Percentiles rank a stretch among this genome's conserved stretches.
phyloP scores from a whole-genome alignment of 495 filamentous ascomycete species.

The Monascus purpureus region DNA sequence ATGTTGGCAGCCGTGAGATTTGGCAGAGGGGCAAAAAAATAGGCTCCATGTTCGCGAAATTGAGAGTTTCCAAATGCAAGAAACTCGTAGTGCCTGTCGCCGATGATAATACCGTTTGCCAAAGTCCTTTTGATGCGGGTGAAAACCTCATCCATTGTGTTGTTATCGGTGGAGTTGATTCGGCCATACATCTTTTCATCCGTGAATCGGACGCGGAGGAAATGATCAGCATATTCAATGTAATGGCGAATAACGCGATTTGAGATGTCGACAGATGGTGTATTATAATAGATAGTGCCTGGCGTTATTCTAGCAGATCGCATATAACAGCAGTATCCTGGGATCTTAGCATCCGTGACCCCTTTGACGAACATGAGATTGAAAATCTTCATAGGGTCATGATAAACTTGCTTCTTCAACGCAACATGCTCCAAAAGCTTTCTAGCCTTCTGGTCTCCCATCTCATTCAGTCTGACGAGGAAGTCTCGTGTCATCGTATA shows the following conservation, averaged over 20 bases:
- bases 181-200: constrained; percentile 59
- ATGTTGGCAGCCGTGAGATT: constrained; percentile 56
- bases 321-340: constrained; percentile 56
- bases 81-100: constrained; percentile 71
- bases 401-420: constrained; percentile 43
- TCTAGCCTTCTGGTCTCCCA: constrained; percentile 31
- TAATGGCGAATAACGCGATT: constrained; percentile 76
- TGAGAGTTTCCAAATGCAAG: constrained; percentile 94
- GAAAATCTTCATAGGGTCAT: constrained; percentile 67
- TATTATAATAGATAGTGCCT: constrained; percentile 62
- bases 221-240: constrained; percentile 53
- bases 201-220: constrained; percentile 82
- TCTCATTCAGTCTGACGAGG: constrained; percentile 39
- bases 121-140: constrained; percentile 57
- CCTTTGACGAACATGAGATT: constrained; percentile 29
- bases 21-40: constrained; percentile 61
- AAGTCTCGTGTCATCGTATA: constrained; percentile 55
- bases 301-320: constrained; percentile 72
- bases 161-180: constrained; percentile 40
- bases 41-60: constrained; percentile 82
- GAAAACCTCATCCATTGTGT: constrained; percentile 55
- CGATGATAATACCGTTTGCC: constrained; percentile 67
- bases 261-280: constrained; percentile 68
- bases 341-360: constrained; percentile 38
- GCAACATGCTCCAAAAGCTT: constrained; percentile 50